phyloP scores from a whole-genome alignment of 805 yeast species.

The Metschnikowia lachancei region DNA sequence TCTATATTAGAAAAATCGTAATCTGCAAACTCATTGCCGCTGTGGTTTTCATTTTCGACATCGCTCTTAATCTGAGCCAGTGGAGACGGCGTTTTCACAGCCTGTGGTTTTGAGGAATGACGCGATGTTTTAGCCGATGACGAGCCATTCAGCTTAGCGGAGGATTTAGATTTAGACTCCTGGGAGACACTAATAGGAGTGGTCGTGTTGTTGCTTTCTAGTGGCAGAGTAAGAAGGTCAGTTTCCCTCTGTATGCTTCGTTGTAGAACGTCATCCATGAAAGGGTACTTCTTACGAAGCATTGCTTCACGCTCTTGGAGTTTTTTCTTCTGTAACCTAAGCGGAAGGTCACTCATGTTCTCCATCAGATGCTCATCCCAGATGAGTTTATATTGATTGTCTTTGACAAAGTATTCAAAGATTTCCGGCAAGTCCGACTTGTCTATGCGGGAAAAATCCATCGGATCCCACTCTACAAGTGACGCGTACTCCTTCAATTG shows the following conservation, averaged over 20 bases:
- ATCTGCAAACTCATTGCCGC: not conserved
- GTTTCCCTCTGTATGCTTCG: constrained; percentile 24
- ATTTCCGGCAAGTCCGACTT: constrained; percentile 32
- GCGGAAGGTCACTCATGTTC: constrained; percentile 32
- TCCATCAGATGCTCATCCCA: constrained; percentile 32
- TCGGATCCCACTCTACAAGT: constrained; percentile 60
- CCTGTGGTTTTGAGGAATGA: not conserved
- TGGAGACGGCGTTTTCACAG: not conserved
- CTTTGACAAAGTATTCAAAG: constrained; percentile 30
- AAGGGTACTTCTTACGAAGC: constrained; percentile 36
- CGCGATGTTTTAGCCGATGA: not conserved
- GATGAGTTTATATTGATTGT: constrained; percentile 26
- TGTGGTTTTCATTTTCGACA: not conserved
- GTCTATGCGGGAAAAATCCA: constrained; percentile 30
- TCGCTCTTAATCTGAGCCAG: not conserved
- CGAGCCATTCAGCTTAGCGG: not conserved
- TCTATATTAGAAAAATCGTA: constrained; percentile 10
- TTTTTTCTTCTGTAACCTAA: constrained; percentile 40
- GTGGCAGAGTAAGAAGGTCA: constrained; percentile 17
- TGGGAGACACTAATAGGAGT: not conserved
- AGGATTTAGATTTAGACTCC: not conserved
- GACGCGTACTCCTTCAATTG: constrained; percentile 63
- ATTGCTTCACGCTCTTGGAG: constrained; percentile 33
- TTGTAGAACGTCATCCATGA: constrained; percentile 29
- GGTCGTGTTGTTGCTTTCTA: not conserved